Evolutionary conservation across 306 rosid genomes (phyloP), one percentile per base, ranked within the genome.

Genomic region (Glycine latifolia): DNA sequence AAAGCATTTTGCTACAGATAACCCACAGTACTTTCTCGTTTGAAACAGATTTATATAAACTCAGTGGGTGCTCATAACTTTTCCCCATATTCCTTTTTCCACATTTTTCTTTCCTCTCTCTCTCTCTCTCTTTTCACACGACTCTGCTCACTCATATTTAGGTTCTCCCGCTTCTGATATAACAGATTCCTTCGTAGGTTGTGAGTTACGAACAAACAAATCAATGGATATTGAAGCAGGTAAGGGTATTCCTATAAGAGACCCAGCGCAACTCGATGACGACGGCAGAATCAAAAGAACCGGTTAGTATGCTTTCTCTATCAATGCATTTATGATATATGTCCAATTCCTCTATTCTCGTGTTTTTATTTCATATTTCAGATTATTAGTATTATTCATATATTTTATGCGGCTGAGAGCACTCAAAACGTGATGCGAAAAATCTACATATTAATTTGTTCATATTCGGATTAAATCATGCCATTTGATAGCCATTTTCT

Each of bases 271-370:
- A 47, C 17, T 79, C 8, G 87, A 84, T 67, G 87, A 84, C 17
- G 84, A 84, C 79, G 81, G 87, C 4, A 84, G 77, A 84, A 8
- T 8, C 49, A 84, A 84, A 66, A 79, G 87, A 79, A 79, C 84
- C 0, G 87, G 87, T 55, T 7, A 7, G 61, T 66, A 39, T 4
- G 13, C 9, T 55, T 16, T 6, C 31, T 55, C 61, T 15, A 2
- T 55, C 16, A 1, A 52, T 52, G 6, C 56, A 12, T 52, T 12
- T 52, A 8, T 47, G 8, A 47, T 26, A 26, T 26, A 26, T 26
- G 31, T 26, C 31, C 31, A 26, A 2, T 26, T 26, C 31, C 31
- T 26, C 31, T 26, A 26, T 26, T 26, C 20, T 20, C 20, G 1
- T 20, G 1, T 20, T 20, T 20, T 20, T 20, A 20, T 20, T 20